These are phyloP conservation scores for Scheffersomyces segobiensis DNA, from an alignment of 1,139 yeast species.

Conservation along the genomic window DNA sequence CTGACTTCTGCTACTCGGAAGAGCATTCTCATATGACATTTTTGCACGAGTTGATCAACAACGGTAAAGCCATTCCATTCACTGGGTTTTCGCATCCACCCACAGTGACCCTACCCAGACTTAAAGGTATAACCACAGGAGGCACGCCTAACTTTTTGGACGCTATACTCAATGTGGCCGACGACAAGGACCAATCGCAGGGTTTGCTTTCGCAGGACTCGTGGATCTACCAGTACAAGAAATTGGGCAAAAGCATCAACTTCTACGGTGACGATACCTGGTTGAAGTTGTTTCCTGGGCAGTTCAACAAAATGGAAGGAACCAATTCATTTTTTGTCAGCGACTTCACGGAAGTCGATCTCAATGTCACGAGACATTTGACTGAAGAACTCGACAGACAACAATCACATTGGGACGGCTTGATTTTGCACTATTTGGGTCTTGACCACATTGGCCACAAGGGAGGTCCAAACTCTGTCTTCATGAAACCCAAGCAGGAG, in stretches of 20 bases:
- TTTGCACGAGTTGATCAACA: constrained; percentile 64
- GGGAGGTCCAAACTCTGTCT: constrained; percentile 81
- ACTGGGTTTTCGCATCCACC: constrained; percentile 92
- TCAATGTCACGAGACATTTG: constrained; percentile 88
- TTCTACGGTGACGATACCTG: constrained; percentile 98
- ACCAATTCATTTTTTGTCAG: constrained; percentile 93
- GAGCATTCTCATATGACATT: constrained; percentile 58
- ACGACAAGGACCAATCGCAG: constrained; percentile 75
- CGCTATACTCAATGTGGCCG: constrained; percentile 91
- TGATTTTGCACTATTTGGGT: constrained; percentile 88
- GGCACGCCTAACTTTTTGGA: constrained; percentile 79
- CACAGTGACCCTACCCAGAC: constrained; percentile 76
- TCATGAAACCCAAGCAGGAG: constrained; percentile 76
- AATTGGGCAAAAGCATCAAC: constrained; percentile 51
- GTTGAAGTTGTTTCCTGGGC: constrained; percentile 72
- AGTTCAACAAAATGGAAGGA: constrained; percentile 72
- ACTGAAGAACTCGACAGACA: constrained; percentile 45
- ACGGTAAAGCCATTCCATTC: constrained; percentile 77
- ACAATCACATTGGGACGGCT: constrained; percentile 68
- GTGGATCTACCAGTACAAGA: constrained; percentile 71
- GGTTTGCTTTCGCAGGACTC: constrained; percentile 78
- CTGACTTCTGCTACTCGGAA: constrained; percentile 78
- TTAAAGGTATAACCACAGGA: constrained; percentile 81
- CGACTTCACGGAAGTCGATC: constrained; percentile 91
- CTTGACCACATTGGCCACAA: constrained; percentile 97